Evolutionary conservation across 169 alveolate genomes (phyloP).

Genomic region (Plasmodium adleri): DNA sequence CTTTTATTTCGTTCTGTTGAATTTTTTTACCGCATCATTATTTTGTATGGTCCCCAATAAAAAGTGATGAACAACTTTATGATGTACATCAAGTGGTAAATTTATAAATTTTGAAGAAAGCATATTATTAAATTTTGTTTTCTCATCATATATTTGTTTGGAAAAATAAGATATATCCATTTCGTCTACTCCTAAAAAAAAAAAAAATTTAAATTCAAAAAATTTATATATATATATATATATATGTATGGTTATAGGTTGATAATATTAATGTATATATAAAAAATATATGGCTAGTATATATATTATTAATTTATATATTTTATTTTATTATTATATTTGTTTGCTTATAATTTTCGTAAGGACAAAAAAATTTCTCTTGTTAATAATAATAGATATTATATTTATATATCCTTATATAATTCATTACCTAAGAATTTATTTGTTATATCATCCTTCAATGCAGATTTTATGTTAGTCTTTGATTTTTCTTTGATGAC

Average conservation of each 20-base stretch:
- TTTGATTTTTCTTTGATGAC: slow-evolving; percentile 11
- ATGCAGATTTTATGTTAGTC: slow-evolving; percentile 5
- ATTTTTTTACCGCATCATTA: slow-evolving; percentile 15
- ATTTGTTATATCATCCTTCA: slow-evolving; percentile 15
- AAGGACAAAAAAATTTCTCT: too few relatives aligned
- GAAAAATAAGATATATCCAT: slow-evolving; percentile 22
- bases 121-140: slow-evolving; percentile 35
- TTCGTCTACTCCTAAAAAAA: slow-evolving; percentile 43
- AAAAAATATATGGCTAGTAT: too few relatives aligned
- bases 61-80: slow-evolving; percentile 49
- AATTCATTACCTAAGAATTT: slow-evolving; percentile 20
- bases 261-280: too few relatives aligned
- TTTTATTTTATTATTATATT: too few relatives aligned
- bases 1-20: neutral
- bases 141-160: slow-evolving; percentile 53
- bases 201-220: slow-evolving; percentile 5
- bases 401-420: neutral
- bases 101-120: slow-evolving; percentile 30
- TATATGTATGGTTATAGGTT: neutral
- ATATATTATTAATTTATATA: too few relatives aligned
- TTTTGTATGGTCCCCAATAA: slow-evolving; percentile 41
- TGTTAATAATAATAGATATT: neutral
- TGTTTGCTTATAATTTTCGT: too few relatives aligned
- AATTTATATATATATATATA: slow-evolving; percentile 4
- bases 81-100: slow-evolving; percentile 31